Evolutionary conservation across 805 yeast species (phyloP).

Genomic region (Ogataea kodamae): DNA sequence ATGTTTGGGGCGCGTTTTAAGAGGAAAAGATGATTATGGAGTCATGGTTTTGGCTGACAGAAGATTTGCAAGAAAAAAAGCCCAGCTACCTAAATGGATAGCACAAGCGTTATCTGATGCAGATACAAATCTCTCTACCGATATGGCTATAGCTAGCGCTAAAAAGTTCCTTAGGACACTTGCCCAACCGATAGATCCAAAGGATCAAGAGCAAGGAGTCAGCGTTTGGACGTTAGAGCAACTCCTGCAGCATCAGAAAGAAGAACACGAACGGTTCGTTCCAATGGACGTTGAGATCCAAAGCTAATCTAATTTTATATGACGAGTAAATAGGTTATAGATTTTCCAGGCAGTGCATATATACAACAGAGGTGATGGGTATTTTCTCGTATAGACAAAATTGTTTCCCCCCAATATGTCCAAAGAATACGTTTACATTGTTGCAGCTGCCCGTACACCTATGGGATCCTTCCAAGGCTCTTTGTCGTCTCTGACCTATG

Average conservation of each 20-base stretch:
- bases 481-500: slow-evolving; percentile 67
- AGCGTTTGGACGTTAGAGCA: slow-evolving; percentile 88
- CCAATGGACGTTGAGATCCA: slow-evolving; percentile 34
- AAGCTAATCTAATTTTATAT: slow-evolving; percentile 13
- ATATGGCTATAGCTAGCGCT: slow-evolving; percentile 95
- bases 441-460: slow-evolving; percentile 90
- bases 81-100: slow-evolving; percentile 95
- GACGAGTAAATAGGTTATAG: no score
- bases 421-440: slow-evolving; percentile 69
- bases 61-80: slow-evolving; percentile 80
- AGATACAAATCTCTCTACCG: slow-evolving; percentile 88
- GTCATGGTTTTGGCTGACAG: slow-evolving; percentile 97
- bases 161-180: slow-evolving; percentile 86
- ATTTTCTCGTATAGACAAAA: slow-evolving; percentile 6
- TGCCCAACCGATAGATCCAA: slow-evolving; percentile 90
- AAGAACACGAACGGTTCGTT: slow-evolving; percentile 36
- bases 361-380: slow-evolving; percentile 8
- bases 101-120: slow-evolving; percentile 90
- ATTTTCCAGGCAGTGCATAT: slow-evolving; percentile 4
- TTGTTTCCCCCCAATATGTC: slow-evolving; percentile 23
- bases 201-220: slow-evolving; percentile 83
- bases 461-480: slow-evolving; percentile 91
- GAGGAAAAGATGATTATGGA: slow-evolving; percentile 99
- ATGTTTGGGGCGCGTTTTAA: slow-evolving; percentile 91
- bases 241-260: slow-evolving; percentile 53